Percentiles rank a stretch among this genome's conserved stretches.
Conservation (phyloP, 805 yeast species). For the Yamadazyma phyllophila region DNA sequence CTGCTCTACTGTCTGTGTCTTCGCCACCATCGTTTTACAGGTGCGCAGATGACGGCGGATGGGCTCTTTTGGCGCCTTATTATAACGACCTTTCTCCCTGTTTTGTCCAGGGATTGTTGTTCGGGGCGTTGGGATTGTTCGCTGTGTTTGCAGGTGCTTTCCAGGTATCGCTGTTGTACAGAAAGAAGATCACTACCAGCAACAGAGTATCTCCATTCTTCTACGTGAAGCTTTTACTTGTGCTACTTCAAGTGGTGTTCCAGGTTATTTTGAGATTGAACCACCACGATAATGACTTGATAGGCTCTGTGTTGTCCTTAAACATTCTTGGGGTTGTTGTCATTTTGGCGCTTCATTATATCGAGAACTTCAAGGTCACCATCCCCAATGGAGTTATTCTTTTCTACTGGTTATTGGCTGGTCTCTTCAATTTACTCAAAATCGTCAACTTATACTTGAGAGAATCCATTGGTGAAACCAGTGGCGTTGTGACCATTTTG, state of each 20-base stretch:
- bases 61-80: constrained; percentile 36
- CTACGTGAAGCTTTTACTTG: constrained; percentile 40
- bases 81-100: constrained; percentile 61
- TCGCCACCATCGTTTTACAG: constrained; percentile 6
- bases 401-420: constrained; percentile 68
- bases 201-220: constrained; percentile 39
- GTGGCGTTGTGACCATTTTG: constrained; percentile 27
- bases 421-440: constrained; percentile 47
- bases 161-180: constrained; percentile 33
- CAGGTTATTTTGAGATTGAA: constrained; percentile 21
- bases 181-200: constrained; percentile 20
- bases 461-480: constrained; percentile 17
- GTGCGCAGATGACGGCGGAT: constrained; percentile 38
- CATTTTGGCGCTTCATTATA: constrained; percentile 57
- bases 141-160: constrained; percentile 44
- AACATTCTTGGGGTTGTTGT: constrained; percentile 47
- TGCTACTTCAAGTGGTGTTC: constrained; percentile 37
- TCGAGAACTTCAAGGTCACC: constrained; percentile 66
- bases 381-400: constrained; percentile 69
- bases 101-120: constrained; percentile 52
- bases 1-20: neutral
- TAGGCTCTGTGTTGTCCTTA: constrained; percentile 22
- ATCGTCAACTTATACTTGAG: constrained; percentile 42
- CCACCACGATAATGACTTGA: constrained; percentile 20
- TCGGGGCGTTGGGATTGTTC: constrained; percentile 39